Evolutionary conservation across 257 asterid species (phyloP).

Genomic region (Solanum raphanifolium): DNA sequence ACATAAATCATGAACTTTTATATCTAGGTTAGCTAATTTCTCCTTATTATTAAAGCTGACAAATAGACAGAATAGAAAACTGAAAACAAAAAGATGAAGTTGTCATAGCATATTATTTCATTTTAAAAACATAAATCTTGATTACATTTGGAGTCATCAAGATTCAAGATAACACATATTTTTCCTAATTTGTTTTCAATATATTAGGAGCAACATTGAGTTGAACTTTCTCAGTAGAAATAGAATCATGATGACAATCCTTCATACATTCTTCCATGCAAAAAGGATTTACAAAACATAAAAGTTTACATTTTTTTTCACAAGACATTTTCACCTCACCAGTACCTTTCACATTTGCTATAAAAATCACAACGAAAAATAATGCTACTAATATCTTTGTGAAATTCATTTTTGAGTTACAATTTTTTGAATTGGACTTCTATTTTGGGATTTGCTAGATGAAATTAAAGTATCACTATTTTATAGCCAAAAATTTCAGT

Average conservation of each 20-base stretch:
- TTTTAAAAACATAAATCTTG: background rate
- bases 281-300: background rate
- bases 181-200: background rate
- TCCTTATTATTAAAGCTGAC: background rate
- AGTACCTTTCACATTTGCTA: background rate
- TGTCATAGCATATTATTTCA: background rate
- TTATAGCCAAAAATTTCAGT: background rate
- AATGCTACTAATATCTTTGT: background rate
- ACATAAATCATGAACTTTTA: too few species aligned
- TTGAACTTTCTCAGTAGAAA: background rate
- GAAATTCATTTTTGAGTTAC: background rate
- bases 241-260: background rate
- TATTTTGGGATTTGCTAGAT: background rate
- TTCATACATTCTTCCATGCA: background rate
- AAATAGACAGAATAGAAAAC: background rate
- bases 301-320: background rate
- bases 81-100: background rate
- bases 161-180: background rate
- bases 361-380: background rate
- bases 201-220: background rate
- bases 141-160: background rate
- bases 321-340: background rate
- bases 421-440: background rate
- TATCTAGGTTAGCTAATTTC: background rate
- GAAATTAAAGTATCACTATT: background rate